Evolutionary conservation across 805 yeast species (phyloP).

Genomic region (Candida berthetii): DNA sequence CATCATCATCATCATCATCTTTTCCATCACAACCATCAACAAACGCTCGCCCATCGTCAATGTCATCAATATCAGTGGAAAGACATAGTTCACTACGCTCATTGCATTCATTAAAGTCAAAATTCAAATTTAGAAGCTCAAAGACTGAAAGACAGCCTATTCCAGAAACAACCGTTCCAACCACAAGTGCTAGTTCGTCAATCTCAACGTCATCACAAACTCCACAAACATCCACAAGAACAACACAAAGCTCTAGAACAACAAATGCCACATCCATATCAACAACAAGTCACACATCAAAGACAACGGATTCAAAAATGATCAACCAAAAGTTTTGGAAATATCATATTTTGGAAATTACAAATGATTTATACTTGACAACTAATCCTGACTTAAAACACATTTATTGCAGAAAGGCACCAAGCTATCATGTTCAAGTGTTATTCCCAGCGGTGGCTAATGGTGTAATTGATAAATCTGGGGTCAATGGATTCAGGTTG

Average conservation of each 20-base stretch:
- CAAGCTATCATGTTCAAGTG: conserved; percentile 51
- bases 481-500: conserved; percentile 25
- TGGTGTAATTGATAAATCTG: conserved; percentile 4
- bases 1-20: not conserved
- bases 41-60: not conserved
- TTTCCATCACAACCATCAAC: not conserved
- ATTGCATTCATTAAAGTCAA: conserved; percentile 4
- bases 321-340: conserved; percentile 26
- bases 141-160: not conserved
- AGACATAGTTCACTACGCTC: conserved; percentile 8
- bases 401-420: conserved; percentile 51
- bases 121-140: conserved; percentile 1
- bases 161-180: not conserved
- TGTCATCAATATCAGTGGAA: not conserved
- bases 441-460: conserved; percentile 11
- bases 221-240: not conserved
- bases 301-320: not conserved
- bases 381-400: conserved; percentile 64
- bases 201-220: not conserved
- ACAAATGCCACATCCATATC: not conserved
- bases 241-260: not conserved
- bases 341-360: conserved; percentile 53
- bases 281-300: not conserved
- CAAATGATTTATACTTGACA: conserved; percentile 51
- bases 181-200: not conserved